These are phyloP conservation scores for Kodamaea sagamina DNA, from an alignment of 805 yeast species.

Conservation along the genomic window DNA sequence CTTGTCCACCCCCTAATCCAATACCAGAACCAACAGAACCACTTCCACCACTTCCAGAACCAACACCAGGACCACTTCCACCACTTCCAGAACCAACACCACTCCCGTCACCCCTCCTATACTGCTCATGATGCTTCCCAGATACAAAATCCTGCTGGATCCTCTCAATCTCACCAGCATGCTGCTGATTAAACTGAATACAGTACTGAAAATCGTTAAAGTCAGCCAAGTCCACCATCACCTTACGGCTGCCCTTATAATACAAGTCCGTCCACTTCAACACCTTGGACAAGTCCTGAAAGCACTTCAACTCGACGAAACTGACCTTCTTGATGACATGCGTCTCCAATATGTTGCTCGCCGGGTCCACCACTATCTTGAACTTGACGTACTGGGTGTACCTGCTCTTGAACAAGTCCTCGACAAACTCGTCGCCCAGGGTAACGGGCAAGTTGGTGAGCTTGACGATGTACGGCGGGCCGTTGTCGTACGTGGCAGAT, in stretches of 20 bases:
- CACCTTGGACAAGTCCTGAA: constrained; percentile 56
- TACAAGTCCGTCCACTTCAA: constrained; percentile 64
- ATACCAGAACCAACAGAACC: too few relatives aligned
- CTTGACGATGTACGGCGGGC: constrained; percentile 69
- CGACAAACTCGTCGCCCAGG: constrained; percentile 51
- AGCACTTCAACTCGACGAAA: constrained; percentile 57
- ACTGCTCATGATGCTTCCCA: constrained; percentile 6
- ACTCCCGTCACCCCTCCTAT: constrained; percentile 5
- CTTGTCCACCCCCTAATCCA: too few relatives aligned
- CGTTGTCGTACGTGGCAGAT: constrained; percentile 18
- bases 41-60: too few relatives aligned
- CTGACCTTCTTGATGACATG: constrained; percentile 55
- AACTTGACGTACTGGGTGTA: constrained; percentile 59
- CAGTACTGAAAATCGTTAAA: constrained; percentile 42
- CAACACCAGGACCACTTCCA: background rate
- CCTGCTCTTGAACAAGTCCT: constrained; percentile 63
- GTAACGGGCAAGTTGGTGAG: constrained; percentile 60
- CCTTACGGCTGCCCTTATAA: constrained; percentile 44
- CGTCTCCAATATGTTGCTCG: constrained; percentile 37
- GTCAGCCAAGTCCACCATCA: constrained; percentile 41
- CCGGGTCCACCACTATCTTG: constrained; percentile 60
- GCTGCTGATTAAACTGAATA: constrained; percentile 40
- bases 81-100: background rate
- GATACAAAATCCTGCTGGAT: constrained; percentile 32
- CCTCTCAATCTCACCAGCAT: constrained; percentile 31